Conservation (phyloP, 2,329 filamentous ascomycete species). For the Dendryphion nanum region DNA sequence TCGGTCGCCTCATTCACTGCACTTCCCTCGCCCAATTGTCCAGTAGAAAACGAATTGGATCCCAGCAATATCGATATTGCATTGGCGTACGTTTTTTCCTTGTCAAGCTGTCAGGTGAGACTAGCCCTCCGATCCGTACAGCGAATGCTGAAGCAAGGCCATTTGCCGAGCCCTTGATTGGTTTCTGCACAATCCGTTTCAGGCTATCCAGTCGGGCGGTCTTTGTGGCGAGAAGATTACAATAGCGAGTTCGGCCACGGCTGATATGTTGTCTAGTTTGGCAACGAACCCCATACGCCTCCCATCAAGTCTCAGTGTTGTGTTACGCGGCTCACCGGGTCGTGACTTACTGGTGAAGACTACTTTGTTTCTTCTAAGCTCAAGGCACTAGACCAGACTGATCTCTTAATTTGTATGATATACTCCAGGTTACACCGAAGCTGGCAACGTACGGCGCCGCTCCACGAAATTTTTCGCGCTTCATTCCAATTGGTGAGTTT, state of each 20-base stretch:
- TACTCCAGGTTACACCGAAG: too few relatives aligned
- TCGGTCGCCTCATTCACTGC: constrained; percentile 20
- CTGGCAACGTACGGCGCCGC: too few relatives aligned
- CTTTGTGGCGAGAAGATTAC: constrained; percentile 5
- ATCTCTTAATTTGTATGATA: too few relatives aligned
- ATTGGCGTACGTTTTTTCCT: constrained; percentile 9
- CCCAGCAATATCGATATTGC: constrained; percentile 13
- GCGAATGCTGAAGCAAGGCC: constrained; percentile 9
- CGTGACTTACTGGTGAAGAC: too few relatives aligned
- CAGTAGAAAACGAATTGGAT: constrained; percentile 9
- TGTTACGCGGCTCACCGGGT: not conserved
- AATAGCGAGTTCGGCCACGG: constrained; percentile 10
- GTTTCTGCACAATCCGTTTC: constrained; percentile 13
- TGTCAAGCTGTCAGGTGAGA: constrained; percentile 18
- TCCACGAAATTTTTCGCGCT: too few relatives aligned
- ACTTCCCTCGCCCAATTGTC: constrained; percentile 6
- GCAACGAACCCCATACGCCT: constrained; percentile 2
- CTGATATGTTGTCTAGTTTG: constrained; percentile 3
- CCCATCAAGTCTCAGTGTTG: not conserved
- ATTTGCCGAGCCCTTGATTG: constrained; percentile 20
- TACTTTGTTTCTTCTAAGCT: too few relatives aligned
- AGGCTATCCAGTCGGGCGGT: constrained; percentile 9
- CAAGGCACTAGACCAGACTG: too few relatives aligned
- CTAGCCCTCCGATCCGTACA: constrained; percentile 10
- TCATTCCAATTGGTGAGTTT: too few relatives aligned